These are phyloP conservation scores for Fusarium sp. DNA, from an alignment of 2,329 filamentous ascomycete species.

Conservation along the genomic window DNA sequence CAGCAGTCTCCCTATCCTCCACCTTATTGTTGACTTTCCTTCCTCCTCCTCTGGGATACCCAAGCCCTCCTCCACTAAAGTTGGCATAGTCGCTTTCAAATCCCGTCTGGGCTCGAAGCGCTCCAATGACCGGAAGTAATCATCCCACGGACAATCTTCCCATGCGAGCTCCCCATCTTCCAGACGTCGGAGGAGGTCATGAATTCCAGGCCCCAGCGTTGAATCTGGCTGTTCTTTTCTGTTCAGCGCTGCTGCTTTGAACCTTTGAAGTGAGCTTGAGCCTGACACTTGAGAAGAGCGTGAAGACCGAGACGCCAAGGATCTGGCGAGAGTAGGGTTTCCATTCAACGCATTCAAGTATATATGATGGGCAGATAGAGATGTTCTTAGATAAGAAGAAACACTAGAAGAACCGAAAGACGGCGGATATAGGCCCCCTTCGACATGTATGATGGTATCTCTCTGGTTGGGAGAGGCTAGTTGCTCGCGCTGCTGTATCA, in stretches of 20 bases:
- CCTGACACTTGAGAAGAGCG: not conserved
- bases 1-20: not conserved
- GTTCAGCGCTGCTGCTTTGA: not conserved
- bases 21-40: not conserved
- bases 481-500: not conserved
- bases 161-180: not conserved
- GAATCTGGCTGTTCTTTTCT: too few species aligned
- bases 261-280: not conserved
- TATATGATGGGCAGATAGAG: not conserved
- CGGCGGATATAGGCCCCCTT: not conserved
- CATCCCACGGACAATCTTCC: not conserved
- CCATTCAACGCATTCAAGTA: not conserved
- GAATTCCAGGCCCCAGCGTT: fast-evolving
- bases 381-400: not conserved
- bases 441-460: not conserved
- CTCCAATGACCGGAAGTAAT: not conserved
- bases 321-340: not conserved
- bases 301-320: not conserved
- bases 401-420: not conserved
- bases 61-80: not conserved
- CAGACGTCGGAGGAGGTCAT: not conserved
- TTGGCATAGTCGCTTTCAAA: not conserved
- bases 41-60: not conserved
- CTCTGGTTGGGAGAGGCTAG: not conserved
- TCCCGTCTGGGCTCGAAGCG: not conserved